Evolutionary conservation across 1,284 basidiomycete species (phyloP).

Genomic region (Blastosporella zonata): DNA sequence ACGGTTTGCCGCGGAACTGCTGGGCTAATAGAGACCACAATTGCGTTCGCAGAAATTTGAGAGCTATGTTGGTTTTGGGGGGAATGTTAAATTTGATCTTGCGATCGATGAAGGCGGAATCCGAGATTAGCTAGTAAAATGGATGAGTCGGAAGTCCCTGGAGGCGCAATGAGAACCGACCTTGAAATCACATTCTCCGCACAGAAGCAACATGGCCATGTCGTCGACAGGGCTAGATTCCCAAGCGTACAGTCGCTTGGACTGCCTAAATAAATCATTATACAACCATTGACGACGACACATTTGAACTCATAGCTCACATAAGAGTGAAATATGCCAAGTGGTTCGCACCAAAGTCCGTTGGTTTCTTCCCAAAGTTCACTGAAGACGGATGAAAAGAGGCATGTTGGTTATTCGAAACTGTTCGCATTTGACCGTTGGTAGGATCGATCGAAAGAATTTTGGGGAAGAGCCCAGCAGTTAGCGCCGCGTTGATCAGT

Average conservation of each 20-base stretch:
- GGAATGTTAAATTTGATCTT: slow-evolving; percentile 76
- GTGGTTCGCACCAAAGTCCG: slow-evolving; percentile 74
- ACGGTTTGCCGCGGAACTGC: slow-evolving; percentile 60
- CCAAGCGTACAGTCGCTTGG: slow-evolving; percentile 94
- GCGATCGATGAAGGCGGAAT: slow-evolving; percentile 78
- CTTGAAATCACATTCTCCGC: slow-evolving; percentile 92
- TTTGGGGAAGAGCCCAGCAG: slow-evolving; percentile 91
- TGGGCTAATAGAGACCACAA: slow-evolving; percentile 62
- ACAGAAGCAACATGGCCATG: slow-evolving; percentile 78
- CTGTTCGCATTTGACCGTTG: slow-evolving; percentile 67
- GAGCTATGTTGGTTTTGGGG: slow-evolving; percentile 74
- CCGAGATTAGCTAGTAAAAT: slow-evolving; percentile 59
- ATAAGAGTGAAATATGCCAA: slow-evolving; percentile 89
- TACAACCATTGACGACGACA: not conserved
- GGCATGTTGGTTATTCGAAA: slow-evolving; percentile 84
- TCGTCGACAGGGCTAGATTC: slow-evolving; percentile 92
- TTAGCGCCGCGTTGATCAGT: slow-evolving; percentile 81
- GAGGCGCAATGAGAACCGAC: slow-evolving; percentile 35
- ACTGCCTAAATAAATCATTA: slow-evolving; percentile 72
- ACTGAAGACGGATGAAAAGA: slow-evolving; percentile 93
- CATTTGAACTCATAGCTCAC: slow-evolving; percentile 35
- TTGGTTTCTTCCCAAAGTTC: slow-evolving; percentile 71
- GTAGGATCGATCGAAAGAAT: slow-evolving; percentile 70
- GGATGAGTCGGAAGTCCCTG: not conserved
- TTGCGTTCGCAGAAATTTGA: slow-evolving; percentile 77